Conservation (phyloP, 768 basidiomycete genomes). For the Sporobolomyces phaffii region DNA sequence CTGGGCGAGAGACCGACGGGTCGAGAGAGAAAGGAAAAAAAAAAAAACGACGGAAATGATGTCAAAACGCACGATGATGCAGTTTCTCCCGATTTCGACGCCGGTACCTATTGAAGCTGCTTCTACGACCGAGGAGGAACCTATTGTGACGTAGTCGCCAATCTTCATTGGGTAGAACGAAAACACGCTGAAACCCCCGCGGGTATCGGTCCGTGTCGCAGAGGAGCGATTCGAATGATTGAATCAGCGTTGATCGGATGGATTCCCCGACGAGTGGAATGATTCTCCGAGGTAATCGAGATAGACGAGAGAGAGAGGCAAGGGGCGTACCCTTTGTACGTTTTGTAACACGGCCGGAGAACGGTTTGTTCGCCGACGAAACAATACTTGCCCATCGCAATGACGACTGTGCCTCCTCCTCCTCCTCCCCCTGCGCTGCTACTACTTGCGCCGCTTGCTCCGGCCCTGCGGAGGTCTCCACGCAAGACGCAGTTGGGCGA, state of each 20-base stretch:
- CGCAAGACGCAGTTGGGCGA: conserved; percentile 82
- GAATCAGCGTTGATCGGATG: no score
- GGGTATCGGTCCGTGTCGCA: no score
- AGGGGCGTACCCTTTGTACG: conserved; percentile 48
- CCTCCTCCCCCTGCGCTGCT: conserved; percentile 2
- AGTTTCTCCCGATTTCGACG: conserved; percentile 90
- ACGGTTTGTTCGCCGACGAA: conserved; percentile 81
- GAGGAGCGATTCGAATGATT: no score
- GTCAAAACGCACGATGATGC: conserved; percentile 76
- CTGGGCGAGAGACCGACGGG: no score
- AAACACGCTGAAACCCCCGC: conserved; percentile 45
- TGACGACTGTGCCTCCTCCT: conserved; percentile 59
- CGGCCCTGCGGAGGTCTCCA: conserved; percentile 82
- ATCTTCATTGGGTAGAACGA: conserved; percentile 97
- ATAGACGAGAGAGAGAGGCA: no score
- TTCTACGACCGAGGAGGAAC: conserved; percentile 79
- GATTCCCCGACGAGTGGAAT: no score
- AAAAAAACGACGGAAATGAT: neutral
- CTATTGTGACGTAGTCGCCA: conserved; percentile 90
- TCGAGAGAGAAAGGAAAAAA: neutral
- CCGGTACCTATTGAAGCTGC: conserved; percentile 90
- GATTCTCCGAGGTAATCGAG: no score
- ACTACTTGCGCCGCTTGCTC: conserved; percentile 54
- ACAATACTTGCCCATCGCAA: conserved; percentile 88
- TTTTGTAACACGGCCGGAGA: conserved; percentile 54